These are phyloP conservation scores for Debaryomycetaceae sp. DNA, from an alignment of 1,139 yeast species.

Conservation along the genomic window DNA sequence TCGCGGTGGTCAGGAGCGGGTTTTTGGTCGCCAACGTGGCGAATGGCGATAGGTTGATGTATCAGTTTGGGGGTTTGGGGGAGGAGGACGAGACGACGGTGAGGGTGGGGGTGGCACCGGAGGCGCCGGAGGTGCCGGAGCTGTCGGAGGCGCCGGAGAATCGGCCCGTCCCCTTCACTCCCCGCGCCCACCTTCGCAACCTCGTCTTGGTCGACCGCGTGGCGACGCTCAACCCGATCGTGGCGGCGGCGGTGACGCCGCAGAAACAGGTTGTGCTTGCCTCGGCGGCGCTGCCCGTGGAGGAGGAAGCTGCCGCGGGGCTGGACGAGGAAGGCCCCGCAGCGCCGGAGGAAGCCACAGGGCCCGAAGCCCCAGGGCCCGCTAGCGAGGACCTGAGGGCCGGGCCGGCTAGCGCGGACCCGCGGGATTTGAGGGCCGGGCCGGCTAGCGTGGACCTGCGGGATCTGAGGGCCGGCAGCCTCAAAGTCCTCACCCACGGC, in stretches of 20 bases:
- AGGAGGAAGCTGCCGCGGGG: no score
- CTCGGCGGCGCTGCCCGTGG: slow-evolving; percentile 33
- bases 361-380: no score
- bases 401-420: no score
- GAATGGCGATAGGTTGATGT: slow-evolving; percentile 57
- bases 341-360: no score
- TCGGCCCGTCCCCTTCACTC: not conserved
- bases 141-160: no score
- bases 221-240: slow-evolving; percentile 54
- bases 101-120: slow-evolving; percentile 3
- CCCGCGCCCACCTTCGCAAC: slow-evolving; percentile 37
- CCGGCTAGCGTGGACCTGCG: no score
- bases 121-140: not conserved
- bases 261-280: slow-evolving; percentile 29
- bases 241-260: slow-evolving; percentile 43
- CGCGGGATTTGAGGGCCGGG: no score
- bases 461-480: no score
- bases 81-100: slow-evolving; percentile 29
- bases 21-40: slow-evolving; percentile 67
- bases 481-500: slow-evolving; percentile 57
- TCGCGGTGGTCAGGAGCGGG: slow-evolving; percentile 71
- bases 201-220: slow-evolving; percentile 54
- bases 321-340: no score
- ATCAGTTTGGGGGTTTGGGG: slow-evolving; percentile 78
- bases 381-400: no score